A percentile compares a stretch with the other conserved stretches of the same genome.
These are phyloP conservation scores for Arachis hypogaea DNA, from an alignment of 306 rosid species.

Conservation along the genomic window DNA sequence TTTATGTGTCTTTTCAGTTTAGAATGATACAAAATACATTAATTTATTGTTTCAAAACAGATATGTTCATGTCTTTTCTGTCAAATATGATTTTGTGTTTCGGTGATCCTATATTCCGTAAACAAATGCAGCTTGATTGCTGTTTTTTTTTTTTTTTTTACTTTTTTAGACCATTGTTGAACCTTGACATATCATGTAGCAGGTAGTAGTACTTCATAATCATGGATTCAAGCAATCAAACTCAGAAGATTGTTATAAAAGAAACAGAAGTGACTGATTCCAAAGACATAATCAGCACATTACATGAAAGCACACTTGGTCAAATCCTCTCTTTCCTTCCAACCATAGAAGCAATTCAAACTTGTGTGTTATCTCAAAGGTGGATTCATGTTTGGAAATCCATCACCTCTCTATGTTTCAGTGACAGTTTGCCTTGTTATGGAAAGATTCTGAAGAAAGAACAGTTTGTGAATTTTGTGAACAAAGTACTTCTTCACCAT, in stretches of 20 bases:
- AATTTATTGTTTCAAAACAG: too few relatives aligned
- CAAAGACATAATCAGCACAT: slow-evolving; percentile 33
- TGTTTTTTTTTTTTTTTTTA: too few relatives aligned
- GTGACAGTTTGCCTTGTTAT: slow-evolving; percentile 17
- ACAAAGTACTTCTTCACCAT: slow-evolving; percentile 28
- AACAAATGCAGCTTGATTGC: too few relatives aligned
- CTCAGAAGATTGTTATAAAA: background rate
- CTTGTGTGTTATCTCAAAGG: slow-evolving; percentile 33
- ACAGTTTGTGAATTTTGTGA: slow-evolving; percentile 35
- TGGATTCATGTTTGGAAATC: slow-evolving; percentile 42
- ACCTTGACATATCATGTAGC: background rate
- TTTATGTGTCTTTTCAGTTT: too few relatives aligned
- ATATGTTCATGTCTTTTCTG: too few relatives aligned
- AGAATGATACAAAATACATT: too few relatives aligned
- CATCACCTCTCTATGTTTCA: slow-evolving; percentile 14
- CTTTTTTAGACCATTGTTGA: background rate
- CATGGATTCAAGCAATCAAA: slow-evolving; percentile 33
- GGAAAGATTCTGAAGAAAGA: slow-evolving; percentile 40
- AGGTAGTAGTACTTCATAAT: slow-evolving; percentile 11
- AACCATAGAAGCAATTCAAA: slow-evolving; percentile 24
- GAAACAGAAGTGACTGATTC: background rate
- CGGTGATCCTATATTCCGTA: too few relatives aligned
- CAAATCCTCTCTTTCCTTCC: slow-evolving; percentile 39
- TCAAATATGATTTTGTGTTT: too few relatives aligned
- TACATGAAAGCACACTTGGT: slow-evolving; percentile 37